Evolutionary conservation across 2,329 filamentous ascomycete genomes (phyloP), one percentile per base, ranked within the genome.

Genomic region (Fusarium illudens): DNA sequence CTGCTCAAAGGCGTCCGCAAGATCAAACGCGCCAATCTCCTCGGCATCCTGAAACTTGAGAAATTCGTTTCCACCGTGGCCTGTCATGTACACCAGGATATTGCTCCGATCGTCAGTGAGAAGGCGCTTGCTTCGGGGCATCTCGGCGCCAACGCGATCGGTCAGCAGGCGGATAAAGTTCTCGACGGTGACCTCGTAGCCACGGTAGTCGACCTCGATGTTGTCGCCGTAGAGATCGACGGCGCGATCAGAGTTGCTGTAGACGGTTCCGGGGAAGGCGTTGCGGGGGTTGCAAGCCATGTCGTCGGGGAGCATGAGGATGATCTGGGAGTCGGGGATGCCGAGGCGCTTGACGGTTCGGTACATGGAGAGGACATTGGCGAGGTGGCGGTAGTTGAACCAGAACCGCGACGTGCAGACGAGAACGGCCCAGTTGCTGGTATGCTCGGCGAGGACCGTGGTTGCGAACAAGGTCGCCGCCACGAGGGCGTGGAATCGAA

Each of bases 241-340:
- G 9, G 93, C 94, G 69, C 96, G 92, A 79, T 97, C 94, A 34
- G 96, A 94, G 77, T 99, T 98, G 81, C 96, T 97, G 86, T 98
- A 99, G 29, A 99, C 96, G 55, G 94, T 97, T 54, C 96, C 96
- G 0, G 96, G 94, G 79, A 99, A 99, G 51, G 94, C 94, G 79
- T 99, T 99, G 75, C 96, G 93, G 30, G 96, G 96, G 81, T 99
- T 99, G 85, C 96, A 99, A 36, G 96, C 96, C 93, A 99, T 98
- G 83, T 99, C 96, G 79, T 99, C 96, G 20, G 96, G 96, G n/a
- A 99, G 89, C 94, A 99, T 98, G 71, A 99, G 91, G 78, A 99
- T 98, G 81, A 99, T 99, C 79, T 99, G 96, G 53, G 93, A 97
- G 81, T 99, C 96, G 33, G 96, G 96, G 63, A 99, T 99, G 49